Evolutionary conservation across 139 green algal species (phyloP).

Genomic region (Marvania coccoides): DNA sequence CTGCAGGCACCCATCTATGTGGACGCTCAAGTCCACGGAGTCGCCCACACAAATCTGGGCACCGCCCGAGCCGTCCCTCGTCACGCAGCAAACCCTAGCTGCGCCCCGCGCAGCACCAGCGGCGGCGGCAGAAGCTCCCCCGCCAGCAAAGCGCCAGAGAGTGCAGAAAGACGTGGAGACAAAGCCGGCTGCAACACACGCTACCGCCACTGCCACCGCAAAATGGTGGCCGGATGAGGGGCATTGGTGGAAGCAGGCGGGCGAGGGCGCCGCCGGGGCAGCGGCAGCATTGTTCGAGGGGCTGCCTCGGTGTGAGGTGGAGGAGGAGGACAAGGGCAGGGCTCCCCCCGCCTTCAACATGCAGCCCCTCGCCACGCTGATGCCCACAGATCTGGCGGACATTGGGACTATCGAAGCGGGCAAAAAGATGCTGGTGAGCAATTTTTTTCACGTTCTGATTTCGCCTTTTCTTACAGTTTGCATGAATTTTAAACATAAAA

Average conservation of each 20-base stretch:
- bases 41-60: neutral
- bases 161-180: neutral
- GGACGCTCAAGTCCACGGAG: neutral
- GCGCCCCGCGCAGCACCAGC: neutral
- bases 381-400: neutral
- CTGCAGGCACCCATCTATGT: neutral
- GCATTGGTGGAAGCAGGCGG: neutral
- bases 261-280: neutral
- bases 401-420: no score
- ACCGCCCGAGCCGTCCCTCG: no score
- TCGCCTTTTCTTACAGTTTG: no score
- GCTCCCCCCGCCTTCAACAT: no score
- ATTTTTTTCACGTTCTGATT: no score
- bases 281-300: neutral
- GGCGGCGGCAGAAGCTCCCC: neutral
- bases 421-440: constrained; percentile 7
- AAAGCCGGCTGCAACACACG: neutral
- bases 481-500: no score
- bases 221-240: neutral
- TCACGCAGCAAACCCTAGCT: neutral
- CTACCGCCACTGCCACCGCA: neutral
- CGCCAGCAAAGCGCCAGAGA: neutral
- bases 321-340: neutral
- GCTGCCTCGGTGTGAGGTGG: neutral
- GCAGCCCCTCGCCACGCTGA: neutral